phyloP scores from a whole-genome alignment of 192 early-diverging fungal genomes.

The Thamnidium elegans region DNA sequence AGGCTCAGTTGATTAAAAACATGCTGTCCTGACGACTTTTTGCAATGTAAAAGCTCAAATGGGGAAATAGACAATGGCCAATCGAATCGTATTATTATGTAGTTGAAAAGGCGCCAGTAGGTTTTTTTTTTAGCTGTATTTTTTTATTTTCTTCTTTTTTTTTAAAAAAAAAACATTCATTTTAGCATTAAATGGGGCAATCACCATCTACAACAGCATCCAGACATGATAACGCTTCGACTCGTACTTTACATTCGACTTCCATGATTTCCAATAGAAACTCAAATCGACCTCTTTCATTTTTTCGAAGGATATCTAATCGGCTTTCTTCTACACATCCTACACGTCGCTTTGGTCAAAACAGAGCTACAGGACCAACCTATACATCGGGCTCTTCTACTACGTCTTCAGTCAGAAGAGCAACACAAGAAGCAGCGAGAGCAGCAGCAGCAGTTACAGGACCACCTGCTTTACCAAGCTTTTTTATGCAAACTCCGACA shows the following conservation, averaged over 20 bases:
- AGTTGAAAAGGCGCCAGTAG: too few species aligned
- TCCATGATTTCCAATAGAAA: conserved; percentile 14
- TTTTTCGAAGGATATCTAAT: conserved; percentile 24
- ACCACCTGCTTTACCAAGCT: neutral
- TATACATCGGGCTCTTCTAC: conserved; percentile 10
- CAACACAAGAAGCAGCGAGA: conserved; percentile 21
- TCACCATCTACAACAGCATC: conserved; percentile 14
- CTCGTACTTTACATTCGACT: conserved; percentile 22
- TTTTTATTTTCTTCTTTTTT: too few species aligned
- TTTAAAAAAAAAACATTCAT: too few species aligned
- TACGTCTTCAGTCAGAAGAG: conserved; percentile 25
- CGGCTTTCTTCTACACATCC: conserved; percentile 10
- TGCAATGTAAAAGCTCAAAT: too few species aligned
- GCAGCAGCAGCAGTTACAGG: conserved; percentile 27
- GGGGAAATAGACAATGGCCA: too few species aligned
- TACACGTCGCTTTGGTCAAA: conserved; percentile 11
- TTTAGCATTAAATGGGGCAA: conserved; percentile 16
- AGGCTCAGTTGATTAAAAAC: too few species aligned
- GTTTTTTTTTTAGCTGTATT: too few species aligned
- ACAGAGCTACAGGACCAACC: neutral
- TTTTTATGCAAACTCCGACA: neutral
- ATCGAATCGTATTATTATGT: too few species aligned
- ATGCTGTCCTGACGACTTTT: too few species aligned
- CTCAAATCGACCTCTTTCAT: conserved; percentile 16
- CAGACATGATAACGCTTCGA: conserved; percentile 29